Conservation (phyloP, 805 yeast species). For the Nakazawaea siamensis region DNA sequence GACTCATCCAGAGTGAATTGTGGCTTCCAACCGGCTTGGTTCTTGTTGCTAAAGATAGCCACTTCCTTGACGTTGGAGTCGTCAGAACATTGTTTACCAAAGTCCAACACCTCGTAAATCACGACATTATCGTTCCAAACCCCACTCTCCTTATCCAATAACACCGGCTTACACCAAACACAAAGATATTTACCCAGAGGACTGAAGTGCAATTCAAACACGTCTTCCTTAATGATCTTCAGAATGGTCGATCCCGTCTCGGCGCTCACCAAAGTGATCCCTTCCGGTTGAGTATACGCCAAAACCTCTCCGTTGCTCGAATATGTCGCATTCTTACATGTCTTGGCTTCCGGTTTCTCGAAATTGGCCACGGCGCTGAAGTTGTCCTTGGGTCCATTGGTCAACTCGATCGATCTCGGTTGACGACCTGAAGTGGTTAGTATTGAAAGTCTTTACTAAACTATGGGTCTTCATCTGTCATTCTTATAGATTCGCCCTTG, state of each 20-base stretch:
- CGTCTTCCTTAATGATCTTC: conserved; percentile 52
- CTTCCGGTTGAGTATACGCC: conserved; percentile 63
- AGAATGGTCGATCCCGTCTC: conserved; percentile 36
- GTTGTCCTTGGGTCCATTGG: conserved; percentile 37
- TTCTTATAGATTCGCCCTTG: no score
- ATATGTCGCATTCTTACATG: conserved; percentile 59
- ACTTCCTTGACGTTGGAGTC: conserved; percentile 21
- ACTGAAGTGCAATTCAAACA: conserved; percentile 79
- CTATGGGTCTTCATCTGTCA: not conserved
- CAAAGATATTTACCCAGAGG: conserved; percentile 77
- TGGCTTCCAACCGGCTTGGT: conserved; percentile 89
- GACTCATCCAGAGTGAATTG: conserved; percentile 81
- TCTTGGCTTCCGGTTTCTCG: conserved; percentile 27
- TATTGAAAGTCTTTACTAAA: not conserved
- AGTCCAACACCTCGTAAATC: conserved; percentile 48
- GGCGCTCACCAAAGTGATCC: conserved; percentile 53
- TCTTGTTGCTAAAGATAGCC: conserved; percentile 64
- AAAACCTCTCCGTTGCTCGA: conserved; percentile 61
- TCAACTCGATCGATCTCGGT: conserved; percentile 46
- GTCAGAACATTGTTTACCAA: conserved; percentile 24
- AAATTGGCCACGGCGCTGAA: conserved; percentile 20
- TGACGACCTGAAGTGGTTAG: conserved; percentile 34
- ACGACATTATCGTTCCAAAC: conserved; percentile 74
- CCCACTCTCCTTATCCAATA: conserved; percentile 55
- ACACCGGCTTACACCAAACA: conserved; percentile 85